These are phyloP conservation scores for Nakazawaea holstii DNA, from an alignment of 805 yeast species.

Conservation along the genomic window DNA sequence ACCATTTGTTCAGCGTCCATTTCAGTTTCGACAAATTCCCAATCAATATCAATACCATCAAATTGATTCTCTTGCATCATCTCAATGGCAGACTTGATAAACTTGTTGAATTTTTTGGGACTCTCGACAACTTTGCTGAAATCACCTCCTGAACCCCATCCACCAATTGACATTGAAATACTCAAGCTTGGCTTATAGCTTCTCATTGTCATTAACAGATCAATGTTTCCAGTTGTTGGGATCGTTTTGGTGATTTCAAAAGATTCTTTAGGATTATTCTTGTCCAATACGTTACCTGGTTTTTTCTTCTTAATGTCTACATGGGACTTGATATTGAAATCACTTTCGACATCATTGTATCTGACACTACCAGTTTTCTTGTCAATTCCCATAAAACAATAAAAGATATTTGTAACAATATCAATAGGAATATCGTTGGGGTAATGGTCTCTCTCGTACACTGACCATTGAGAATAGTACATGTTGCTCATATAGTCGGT, in stretches of 20 bases:
- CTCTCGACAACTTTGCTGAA: slow-evolving; percentile 27
- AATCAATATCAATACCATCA: slow-evolving; percentile 91
- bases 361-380: slow-evolving; percentile 44
- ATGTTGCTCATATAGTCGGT: slow-evolving; percentile 13
- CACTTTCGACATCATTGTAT: slow-evolving; percentile 65
- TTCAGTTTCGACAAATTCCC: slow-evolving; percentile 74
- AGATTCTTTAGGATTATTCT: neutral
- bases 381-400: slow-evolving; percentile 68
- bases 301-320: neutral
- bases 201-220: slow-evolving; percentile 24
- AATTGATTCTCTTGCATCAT: slow-evolving; percentile 53
- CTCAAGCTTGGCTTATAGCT: slow-evolving; percentile 33
- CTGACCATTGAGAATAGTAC: slow-evolving; percentile 61
- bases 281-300: neutral
- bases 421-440: slow-evolving; percentile 59
- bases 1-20: slow-evolving; percentile 42
- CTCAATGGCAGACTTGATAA: slow-evolving; percentile 43
- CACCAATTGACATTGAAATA: slow-evolving; percentile 77
- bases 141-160: slow-evolving; percentile 48
- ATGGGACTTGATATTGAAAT: slow-evolving; percentile 31
- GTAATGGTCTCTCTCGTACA: slow-evolving; percentile 54
- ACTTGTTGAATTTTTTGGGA: slow-evolving; percentile 28
- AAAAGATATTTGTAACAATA: slow-evolving; percentile 61
- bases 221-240: slow-evolving; percentile 20
- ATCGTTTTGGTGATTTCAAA: neutral